Evolutionary conservation across 2,329 filamentous ascomycete genomes (phyloP), one percentile per base, ranked within the genome.

Genomic region (Aspergillus vadensis): DNA sequence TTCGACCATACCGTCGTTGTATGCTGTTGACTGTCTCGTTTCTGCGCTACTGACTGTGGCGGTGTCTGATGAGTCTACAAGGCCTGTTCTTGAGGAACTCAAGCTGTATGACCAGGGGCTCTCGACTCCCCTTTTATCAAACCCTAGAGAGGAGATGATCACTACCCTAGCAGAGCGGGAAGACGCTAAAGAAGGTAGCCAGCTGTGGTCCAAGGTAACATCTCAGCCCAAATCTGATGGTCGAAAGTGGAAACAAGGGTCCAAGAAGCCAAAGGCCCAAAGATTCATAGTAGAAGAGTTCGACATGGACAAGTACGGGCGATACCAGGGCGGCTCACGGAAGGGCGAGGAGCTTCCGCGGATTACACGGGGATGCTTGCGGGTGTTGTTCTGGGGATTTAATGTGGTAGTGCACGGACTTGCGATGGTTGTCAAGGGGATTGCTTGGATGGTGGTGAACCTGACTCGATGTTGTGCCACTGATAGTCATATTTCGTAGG

Each of bases 11-110:
- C 78, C 79, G 1, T 81, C 79, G 6, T 66, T 81, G 30, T 82
- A 82, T 60, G 77, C 78, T 7, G 77, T 82, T 38, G 81, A 83
- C 63, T 78, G 79, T 5, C 66, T 82, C 12, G 69, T 83, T 48
- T 76, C 79, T 1, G 76, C 80, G 4, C 71, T 82, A 7, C 66
- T 83, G 17, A 74, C 78, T 2, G 76, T 81, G 15, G 79, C 79
- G 0, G 72, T 80, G 55, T 76, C 78, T 1, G 80, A 82, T 53
- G 70, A 77, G 57, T 64, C 68, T 12, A 79, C 75, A 1, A 79
- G 75, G 25, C 70, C 70, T 0, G 69, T 78, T 5, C 64, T 81
- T 4, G 74, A 71, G 4, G 70, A 73, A 30, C 78, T 79, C 70
- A 62, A 67, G 4, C 61, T 76, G 10, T 69, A 69, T 54, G 63